Percentiles rank a stretch among this genome's conserved stretches.
These are phyloP conservation scores for Sarcocystis neurona DNA, from an alignment of 169 alveolate genomes.

Conservation along the genomic window DNA sequence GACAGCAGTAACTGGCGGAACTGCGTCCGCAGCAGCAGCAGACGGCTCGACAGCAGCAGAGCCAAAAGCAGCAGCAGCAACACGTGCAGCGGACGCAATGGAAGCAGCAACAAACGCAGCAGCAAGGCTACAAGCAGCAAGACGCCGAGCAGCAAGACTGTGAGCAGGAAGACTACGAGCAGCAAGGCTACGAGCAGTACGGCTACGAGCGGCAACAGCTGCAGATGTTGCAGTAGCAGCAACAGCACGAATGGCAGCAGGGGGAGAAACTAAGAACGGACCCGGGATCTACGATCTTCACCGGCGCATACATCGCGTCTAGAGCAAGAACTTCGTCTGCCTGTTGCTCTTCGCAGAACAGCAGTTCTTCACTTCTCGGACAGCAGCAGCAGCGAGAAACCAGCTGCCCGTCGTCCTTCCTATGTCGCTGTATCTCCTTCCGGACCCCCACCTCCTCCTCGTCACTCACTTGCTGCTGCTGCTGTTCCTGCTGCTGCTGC, in stretches of 20 bases:
- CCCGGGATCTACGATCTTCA: neutral
- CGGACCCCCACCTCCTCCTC: neutral
- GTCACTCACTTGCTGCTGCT: neutral
- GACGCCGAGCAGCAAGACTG: too few relatives aligned
- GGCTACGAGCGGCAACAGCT: too few relatives aligned
- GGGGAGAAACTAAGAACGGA: neutral
- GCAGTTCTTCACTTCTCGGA: neutral
- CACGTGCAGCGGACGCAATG: too few relatives aligned
- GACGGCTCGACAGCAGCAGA: too few relatives aligned
- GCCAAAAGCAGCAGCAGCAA: too few relatives aligned
- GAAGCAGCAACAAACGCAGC: too few relatives aligned
- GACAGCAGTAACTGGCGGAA: neutral
- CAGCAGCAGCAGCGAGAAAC: neutral
- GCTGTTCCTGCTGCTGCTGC: neutral
- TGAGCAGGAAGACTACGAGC: too few relatives aligned
- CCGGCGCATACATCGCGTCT: slow-evolving; percentile 33
- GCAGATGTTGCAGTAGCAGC: neutral
- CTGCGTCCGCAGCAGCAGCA: neutral
- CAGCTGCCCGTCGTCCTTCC: neutral
- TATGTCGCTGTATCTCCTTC: neutral
- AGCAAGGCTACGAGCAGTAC: too few relatives aligned
- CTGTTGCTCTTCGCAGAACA: slow-evolving; percentile 6
- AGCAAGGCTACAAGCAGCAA: too few relatives aligned
- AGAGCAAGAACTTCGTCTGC: slow-evolving; percentile 21
- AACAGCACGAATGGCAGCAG: neutral